Base-by-base conservation (phyloP, 495 filamentous ascomycete genomes). In the Corynascus novoguineensis region DNA sequence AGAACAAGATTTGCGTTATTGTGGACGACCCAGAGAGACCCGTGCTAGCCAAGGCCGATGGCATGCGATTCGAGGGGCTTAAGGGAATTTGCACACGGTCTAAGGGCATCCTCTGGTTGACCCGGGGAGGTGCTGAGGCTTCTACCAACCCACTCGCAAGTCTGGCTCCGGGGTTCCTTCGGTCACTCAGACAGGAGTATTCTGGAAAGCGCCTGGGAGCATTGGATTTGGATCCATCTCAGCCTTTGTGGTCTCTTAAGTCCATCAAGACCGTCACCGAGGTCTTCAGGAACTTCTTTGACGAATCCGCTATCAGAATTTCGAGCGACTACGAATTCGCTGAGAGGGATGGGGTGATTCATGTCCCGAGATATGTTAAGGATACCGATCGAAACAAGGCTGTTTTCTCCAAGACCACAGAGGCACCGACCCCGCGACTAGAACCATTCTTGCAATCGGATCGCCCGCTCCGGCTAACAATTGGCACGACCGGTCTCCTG, bases 71-170 rank as follows among this genome's bases (percentile, higher is more conserved):
- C 29, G 66, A 67, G 17, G 58, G 53, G 2, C 28, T 73, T 12
- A 71, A 73, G 44, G 25, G 57, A 0, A 41, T 73, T 7, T 64
- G 60, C 47, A 64, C 61, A 0, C 47, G 60, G n/a, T 51, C 62
- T 5, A 58, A 68, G n/a, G 68, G 75, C 8, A 60, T 73, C 2
- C 69, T 76, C 10, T 84, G 83, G 63, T 38, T 85, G 15, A 66
- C 83, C 5, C 65, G 75, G 29, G 81, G 82, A 0, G 79, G 78
- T 25, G 71, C 50, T 2, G 57, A 55, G 7, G 58, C 62, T 28
- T 59, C 50, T 25, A 55, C 53, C 0, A 57, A 65, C 5, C 71
- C 72, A 5, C 55, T 66, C 8, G 46, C 60, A 0, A 59, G 60
- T 19, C 65, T 73, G 5, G 64, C 66, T 7, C 45, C 63, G 3